Base-by-base conservation (phyloP, 805 yeast genomes). In the Candida montana region DNA sequence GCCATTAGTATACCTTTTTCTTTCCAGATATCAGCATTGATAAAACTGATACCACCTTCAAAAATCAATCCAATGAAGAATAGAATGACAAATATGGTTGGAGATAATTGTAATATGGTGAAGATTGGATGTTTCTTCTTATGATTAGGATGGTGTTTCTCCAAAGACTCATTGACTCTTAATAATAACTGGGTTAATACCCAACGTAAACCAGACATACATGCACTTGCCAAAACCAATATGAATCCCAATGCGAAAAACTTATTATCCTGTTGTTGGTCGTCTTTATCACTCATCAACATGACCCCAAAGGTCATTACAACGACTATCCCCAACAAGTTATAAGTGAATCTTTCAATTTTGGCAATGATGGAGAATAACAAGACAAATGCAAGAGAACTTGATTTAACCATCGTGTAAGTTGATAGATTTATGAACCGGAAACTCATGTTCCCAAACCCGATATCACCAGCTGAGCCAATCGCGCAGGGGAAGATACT, bases 381-480 rank as follows among this genome's bases (percentile, higher is more conserved):
- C 20, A 93, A 66, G 27, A 93, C 99, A 69, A 93, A 93, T 24
- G 90, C 82, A 38, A 93, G 73, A 13, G 91, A 77, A 7, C 93
- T 80, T 1, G 97, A 84, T 59, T 93, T 93, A 45, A 93, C 79
- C 88, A 91, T 89, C 8, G 98, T 91, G 62, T 90, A 93, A 35
- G 90, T 75, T 15, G 90, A 79, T 48, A 93, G 69, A 1, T 96
- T 77, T 35, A 93, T 83, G 56, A 77, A 81, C 48, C 82, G 71
- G 53, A 90, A 77, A 21, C 96, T 83, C 27, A 83, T 78, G 61
- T 93, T 93, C 24, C 95, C 91, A 48, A 89, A 71, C 2, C 99
- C 98, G 49, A 93, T 89, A 62, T 93, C 99, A 15, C 95, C 91
- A 2, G 95, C 88, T 2, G 90, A 77, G 0, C 96, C 93, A 12